These are phyloP conservation scores for Oidiodendron maius DNA, from an alignment of 495 filamentous ascomycete genomes.

Conservation along the genomic window DNA sequence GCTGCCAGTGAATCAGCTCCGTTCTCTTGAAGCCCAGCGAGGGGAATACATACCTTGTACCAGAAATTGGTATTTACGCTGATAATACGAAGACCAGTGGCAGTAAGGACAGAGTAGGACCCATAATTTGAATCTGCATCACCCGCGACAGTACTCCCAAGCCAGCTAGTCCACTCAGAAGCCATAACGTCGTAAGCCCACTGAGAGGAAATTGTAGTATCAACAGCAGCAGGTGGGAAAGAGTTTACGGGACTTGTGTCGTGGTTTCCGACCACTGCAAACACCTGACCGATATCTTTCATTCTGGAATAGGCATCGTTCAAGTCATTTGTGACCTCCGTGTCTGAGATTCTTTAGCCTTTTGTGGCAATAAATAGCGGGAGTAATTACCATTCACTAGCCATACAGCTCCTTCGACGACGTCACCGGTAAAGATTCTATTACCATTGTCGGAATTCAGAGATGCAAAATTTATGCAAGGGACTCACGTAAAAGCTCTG, in stretches of 20 bases:
- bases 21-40: too few species aligned
- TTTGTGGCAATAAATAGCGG: too few species aligned
- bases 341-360: too few species aligned
- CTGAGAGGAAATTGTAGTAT: conserved; percentile 46
- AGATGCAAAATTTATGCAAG: too few species aligned
- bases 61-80: conserved; percentile 54
- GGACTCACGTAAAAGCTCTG: conserved; percentile 31
- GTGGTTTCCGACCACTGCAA: conserved; percentile 49
- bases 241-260: conserved; percentile 38
- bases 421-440: conserved; percentile 46
- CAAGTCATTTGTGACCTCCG: conserved; percentile 35
- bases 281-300: too few species aligned
- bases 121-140: conserved; percentile 35
- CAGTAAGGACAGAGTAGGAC: conserved; percentile 39
- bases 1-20: too few species aligned
- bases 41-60: too few species aligned
- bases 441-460: too few species aligned
- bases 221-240: conserved; percentile 26
- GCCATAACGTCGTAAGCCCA: conserved; percentile 49
- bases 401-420: neutral
- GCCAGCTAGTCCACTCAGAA: conserved; percentile 47
- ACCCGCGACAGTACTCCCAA: conserved; percentile 33
- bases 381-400: too few species aligned
- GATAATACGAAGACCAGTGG: conserved; percentile 43
- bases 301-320: conserved; percentile 38